Percentiles rank a stretch among this genome's conserved stretches.
Conservation (phyloP, 352 stramenopile genomes). For the Phytopythium delawarense region DNA sequence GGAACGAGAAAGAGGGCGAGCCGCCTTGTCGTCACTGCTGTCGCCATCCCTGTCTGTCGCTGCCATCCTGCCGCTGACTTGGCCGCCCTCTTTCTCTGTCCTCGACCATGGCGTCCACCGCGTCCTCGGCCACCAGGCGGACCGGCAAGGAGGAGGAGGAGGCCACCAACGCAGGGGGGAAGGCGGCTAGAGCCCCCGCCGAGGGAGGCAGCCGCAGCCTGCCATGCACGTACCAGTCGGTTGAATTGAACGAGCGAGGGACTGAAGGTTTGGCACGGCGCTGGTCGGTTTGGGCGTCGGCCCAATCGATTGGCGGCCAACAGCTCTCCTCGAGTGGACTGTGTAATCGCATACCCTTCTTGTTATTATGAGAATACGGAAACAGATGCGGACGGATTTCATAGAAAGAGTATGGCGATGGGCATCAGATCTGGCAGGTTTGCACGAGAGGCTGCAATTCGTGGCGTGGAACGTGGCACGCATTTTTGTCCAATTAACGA, state of each 20-base stretch:
- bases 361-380: background rate
- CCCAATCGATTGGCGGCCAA: conserved; percentile 78
- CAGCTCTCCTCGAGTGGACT: conserved; percentile 25
- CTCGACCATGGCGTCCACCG: background rate
- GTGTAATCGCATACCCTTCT: conserved; percentile 15
- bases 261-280: conserved; percentile 63
- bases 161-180: background rate
- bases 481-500: conserved; percentile 2
- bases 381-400: background rate
- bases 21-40: background rate
- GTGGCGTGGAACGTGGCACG: conserved; percentile 3
- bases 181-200: background rate
- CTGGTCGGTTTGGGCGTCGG: conserved; percentile 19
- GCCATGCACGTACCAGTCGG: conserved; percentile 68
- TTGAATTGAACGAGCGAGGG: conserved; percentile 87
- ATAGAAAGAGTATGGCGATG: background rate
- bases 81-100: background rate
- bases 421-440: background rate
- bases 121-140: background rate
- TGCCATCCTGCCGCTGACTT: background rate
- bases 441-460: background rate
- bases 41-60: background rate
- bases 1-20: background rate
- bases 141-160: background rate
- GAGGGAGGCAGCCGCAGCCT: background rate